Base-by-base conservation (phyloP, 257 asterid species). In the Echium plantagineum region DNA sequence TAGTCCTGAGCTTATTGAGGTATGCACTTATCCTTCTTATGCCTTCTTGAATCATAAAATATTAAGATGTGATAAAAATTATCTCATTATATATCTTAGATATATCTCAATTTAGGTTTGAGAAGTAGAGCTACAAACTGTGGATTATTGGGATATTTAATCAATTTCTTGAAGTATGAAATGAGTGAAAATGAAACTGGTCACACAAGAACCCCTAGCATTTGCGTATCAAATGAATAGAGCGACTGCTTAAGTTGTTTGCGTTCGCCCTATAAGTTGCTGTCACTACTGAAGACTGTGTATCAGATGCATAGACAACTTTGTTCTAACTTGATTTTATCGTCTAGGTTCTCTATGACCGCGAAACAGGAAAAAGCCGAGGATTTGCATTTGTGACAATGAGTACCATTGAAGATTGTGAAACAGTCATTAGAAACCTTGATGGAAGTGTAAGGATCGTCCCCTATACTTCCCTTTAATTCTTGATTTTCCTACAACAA, bases 341-440 rank as follows among this genome's bases (percentile, higher is more conserved):
- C 53, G 9, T 70, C 17, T 69, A 91, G 96, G 98, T 91, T 73
- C 95, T 91, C 7, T 88, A 88, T 59, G 83, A 91, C 53, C 81
- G 90, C 63, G 66, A 78, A 58, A 79, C 94, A 0, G 98, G 98
- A 53, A 91, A 59, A 78, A 88, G 96, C 70, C 81, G 98, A 79
- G 98, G 98, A 66, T 88, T 82, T 62, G 96, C 94, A 9, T 91
- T 91, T 59, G 98, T 88, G 75, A 88, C 95, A 3, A 91, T 91
- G 98, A 91, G 98, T 71, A 75, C 73, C 58, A 61, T 83, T 8
- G 90, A 84, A 60, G 98, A 91, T 62, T 84, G 96, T 83, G 72
- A 82, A 26, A 56, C 62, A 2, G 93, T 91, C 77, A 77, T 91
- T 18, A 64, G 84, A 58, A 88, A 84, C 69, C 90, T 91, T 24